A percentile compares a stretch with the other conserved stretches of the same genome.
These are phyloP conservation scores for Mycena crocata DNA, from an alignment of 768 basidiomycete genomes.

Conservation along the genomic window DNA sequence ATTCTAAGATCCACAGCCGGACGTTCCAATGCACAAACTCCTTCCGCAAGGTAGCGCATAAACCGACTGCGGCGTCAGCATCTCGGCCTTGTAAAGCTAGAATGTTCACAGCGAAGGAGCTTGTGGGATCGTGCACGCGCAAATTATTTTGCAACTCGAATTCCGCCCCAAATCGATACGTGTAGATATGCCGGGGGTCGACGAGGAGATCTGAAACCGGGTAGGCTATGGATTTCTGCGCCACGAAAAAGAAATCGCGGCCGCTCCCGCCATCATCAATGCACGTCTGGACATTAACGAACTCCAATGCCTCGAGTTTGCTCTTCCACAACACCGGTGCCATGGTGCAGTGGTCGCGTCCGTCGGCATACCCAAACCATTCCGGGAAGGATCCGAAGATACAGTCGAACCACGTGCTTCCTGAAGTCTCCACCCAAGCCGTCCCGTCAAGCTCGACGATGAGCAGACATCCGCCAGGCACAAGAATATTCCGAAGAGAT, in stretches of 20 bases:
- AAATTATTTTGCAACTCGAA: slow-evolving; percentile 11
- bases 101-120: slow-evolving; percentile 5
- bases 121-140: not conserved
- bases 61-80: slow-evolving; percentile 21
- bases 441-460: slow-evolving; percentile 17
- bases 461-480: slow-evolving; percentile 20
- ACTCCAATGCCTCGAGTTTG: not conserved
- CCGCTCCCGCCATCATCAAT: not conserved
- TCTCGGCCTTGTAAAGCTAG: slow-evolving; percentile 17
- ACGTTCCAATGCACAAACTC: slow-evolving; percentile 12
- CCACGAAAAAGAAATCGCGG: not conserved
- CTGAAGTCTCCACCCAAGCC: not conserved
- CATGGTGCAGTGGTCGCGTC: slow-evolving; percentile 16
- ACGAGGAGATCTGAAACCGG: slow-evolving; percentile 21
- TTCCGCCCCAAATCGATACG: slow-evolving; percentile 9
- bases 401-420: slow-evolving; percentile 17
- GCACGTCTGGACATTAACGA: slow-evolving; percentile 1
- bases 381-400: slow-evolving; percentile 18
- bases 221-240: slow-evolving; percentile 1
- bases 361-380: slow-evolving; percentile 17
- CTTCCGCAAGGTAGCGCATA: slow-evolving; percentile 5
- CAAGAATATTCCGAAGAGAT: not conserved
- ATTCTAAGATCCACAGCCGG: slow-evolving; percentile 21
- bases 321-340: slow-evolving; percentile 5
- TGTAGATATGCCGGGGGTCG: not conserved